Percentiles rank a stretch among this genome's conserved stretches.
Evolutionary conservation across 371 early-diverging fungal species (phyloP).

Genomic region (Actinomucor elegans): DNA sequence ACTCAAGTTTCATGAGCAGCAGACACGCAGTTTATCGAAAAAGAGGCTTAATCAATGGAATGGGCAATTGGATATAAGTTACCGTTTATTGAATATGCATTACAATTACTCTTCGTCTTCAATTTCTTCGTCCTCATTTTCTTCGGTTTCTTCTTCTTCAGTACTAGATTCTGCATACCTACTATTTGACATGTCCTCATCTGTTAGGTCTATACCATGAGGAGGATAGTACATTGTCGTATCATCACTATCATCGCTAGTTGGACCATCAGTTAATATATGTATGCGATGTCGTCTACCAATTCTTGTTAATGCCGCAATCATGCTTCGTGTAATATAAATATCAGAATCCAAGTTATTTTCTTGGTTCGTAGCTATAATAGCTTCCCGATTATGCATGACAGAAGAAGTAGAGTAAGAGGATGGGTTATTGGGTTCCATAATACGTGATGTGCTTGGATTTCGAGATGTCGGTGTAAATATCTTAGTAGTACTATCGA

Average conservation of each 20-base stretch:
- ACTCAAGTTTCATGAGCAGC: too few species aligned
- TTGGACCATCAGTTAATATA: neutral
- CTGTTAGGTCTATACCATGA: too few species aligned
- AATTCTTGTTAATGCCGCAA: constrained; percentile 20
- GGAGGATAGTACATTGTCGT: too few species aligned
- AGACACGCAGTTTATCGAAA: too few species aligned
- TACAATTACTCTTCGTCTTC: too few species aligned
- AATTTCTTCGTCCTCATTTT: too few species aligned
- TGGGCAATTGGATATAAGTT: too few species aligned
- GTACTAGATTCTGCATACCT: neutral
- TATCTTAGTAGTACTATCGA: constrained; percentile 74
- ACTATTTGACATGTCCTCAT: too few species aligned
- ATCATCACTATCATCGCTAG: neutral
- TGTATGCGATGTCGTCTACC: neutral
- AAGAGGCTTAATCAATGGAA: too few species aligned
- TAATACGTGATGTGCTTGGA: constrained; percentile 24
- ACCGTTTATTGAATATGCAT: too few species aligned
- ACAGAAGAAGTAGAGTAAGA: constrained; percentile 38
- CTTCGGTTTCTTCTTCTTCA: neutral
- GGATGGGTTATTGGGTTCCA: constrained; percentile 19
- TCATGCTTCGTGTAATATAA: constrained; percentile 27
- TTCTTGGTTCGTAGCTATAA: constrained; percentile 26
- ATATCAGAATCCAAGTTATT: constrained; percentile 9
- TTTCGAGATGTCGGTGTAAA: constrained; percentile 56
- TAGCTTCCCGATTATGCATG: constrained; percentile 32